Percentiles rank a stretch among this genome's conserved stretches.
Conservation (phyloP, 352 stramenopile genomes). For the Phytophthora podocarpi region DNA sequence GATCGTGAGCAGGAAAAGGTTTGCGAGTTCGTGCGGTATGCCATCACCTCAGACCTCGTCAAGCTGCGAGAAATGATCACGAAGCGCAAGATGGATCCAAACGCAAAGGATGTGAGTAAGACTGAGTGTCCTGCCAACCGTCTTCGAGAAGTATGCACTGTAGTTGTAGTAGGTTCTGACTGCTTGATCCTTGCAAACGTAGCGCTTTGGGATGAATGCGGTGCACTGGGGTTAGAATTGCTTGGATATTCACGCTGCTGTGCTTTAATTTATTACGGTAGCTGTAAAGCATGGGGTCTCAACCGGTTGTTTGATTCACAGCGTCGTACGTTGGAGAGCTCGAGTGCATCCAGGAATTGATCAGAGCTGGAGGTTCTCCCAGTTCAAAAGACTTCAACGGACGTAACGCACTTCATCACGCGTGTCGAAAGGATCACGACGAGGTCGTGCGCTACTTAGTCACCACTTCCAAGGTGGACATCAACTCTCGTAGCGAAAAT, state of each 20-base stretch:
- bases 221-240: conserved; percentile 68
- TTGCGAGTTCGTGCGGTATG: conserved; percentile 58
- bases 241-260: not conserved
- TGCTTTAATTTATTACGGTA: too few species aligned
- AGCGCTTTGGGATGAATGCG: conserved; percentile 85
- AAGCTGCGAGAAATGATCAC: conserved; percentile 57
- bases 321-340: conserved; percentile 68
- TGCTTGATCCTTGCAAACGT: not conserved
- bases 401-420: conserved; percentile 77
- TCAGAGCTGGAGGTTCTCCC: conserved; percentile 51
- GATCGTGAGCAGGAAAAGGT: conserved; percentile 46
- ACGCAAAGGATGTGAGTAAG: conserved; percentile 62
- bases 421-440: conserved; percentile 77
- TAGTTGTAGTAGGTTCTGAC: not conserved
- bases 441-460: conserved; percentile 65
- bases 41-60: conserved; percentile 54
- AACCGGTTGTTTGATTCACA: conserved; percentile 12
- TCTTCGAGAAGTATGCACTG: too few species aligned
- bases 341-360: conserved; percentile 55
- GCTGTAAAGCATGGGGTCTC: too few species aligned
- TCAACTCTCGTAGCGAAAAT: conserved; percentile 67
- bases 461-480: conserved; percentile 48
- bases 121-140: not conserved
- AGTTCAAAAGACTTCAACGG: conserved; percentile 52
- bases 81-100: conserved; percentile 51